phyloP scores from a whole-genome alignment of 1,284 basidiomycete species.

The Ceraceosorus guamensis region DNA sequence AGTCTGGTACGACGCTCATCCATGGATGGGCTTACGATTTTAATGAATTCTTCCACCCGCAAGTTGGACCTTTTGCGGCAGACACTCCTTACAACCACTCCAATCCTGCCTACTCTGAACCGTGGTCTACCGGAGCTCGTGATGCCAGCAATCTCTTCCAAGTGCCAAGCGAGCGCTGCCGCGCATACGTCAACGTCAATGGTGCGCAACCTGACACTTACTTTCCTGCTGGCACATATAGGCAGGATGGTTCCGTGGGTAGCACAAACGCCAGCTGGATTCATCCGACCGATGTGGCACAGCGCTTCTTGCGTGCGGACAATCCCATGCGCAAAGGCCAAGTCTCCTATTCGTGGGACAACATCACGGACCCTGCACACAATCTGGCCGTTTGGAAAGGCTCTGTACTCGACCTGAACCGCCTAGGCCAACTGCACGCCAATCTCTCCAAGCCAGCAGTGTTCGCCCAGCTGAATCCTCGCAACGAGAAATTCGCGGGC shows the following conservation, averaged over 20 bases:
- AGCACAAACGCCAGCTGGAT: constrained; percentile 31
- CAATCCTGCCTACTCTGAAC: constrained; percentile 73
- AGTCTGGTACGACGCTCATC: constrained; percentile 75
- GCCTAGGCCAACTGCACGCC: constrained; percentile 74
- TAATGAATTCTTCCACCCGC: constrained; percentile 57
- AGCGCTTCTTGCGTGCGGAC: constrained; percentile 21
- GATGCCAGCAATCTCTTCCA: constrained; percentile 94
- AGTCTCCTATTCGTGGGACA: constrained; percentile 87
- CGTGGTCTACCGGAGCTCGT: constrained; percentile 70
- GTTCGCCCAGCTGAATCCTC: constrained; percentile 68
- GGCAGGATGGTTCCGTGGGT: constrained; percentile 61
- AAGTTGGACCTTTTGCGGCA: constrained; percentile 23
- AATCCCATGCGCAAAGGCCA: constrained; percentile 56
- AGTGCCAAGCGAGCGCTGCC: constrained; percentile 74
- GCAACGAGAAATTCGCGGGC: constrained; percentile 61
- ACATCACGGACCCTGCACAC: constrained; percentile 62
- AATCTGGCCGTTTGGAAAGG: constrained; percentile 90
- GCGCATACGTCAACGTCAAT: constrained; percentile 58
- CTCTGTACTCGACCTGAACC: constrained; percentile 74
- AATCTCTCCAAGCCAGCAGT: constrained; percentile 55
- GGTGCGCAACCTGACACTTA: constrained; percentile 61
- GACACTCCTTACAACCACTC: constrained; percentile 64
- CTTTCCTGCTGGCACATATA: constrained; percentile 86
- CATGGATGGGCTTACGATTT: constrained; percentile 92
- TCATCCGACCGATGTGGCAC: constrained; percentile 17